Evolutionary conservation across 805 yeast genomes (phyloP), one percentile per base, ranked within the genome.

Genomic region (Starmerella floricola): DNA sequence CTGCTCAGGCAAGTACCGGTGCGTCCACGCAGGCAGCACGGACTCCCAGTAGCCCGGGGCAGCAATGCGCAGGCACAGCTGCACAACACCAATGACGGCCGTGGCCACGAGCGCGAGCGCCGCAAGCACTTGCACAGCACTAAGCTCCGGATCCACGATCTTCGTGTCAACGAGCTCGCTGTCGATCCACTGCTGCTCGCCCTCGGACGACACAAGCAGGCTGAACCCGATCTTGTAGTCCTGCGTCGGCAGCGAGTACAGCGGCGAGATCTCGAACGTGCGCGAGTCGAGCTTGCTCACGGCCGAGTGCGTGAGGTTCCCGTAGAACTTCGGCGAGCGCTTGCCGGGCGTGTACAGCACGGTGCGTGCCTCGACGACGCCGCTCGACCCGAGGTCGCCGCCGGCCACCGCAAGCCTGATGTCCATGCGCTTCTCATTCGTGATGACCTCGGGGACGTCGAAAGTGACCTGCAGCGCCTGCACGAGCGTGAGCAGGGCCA

Each of bases 41-140:
- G 40, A 6, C 35, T 46, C 51, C 33, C 47, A 40, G 37, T 33
- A 44, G 26, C 51, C 52, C n/a, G 54, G 51, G 26, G 45, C 41
- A 56, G 47, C 15, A 28, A 41, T 13, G 17, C 32, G 21, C 60
- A 70, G 71, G 28, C 60, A 57, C 47, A 65, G 58, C 60, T 76
- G 79, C 34, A 65, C 76, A 36, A 70, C 52, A 32, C 64, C 71
- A 39, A 65, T 76, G 23, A 77, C 40, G 16, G 77, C 59, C 18
- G 62, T 69, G 3, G 65, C 51, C 44, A 83, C 62, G 20, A 81
- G 51, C 13, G 74, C 39, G 57, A 76, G 79, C 50, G 80, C 71
- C 28, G 80, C 59, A 45, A 84, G 56, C 55, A 85, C 71, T 61
- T 78, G 76, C 12, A 79, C 76, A 41, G 78, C 49, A 0, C 93